Evolutionary conservation across 2,329 filamentous ascomycete genomes (phyloP), one percentile per base, ranked within the genome.

Genomic region (Grosmannia penicillata): DNA sequence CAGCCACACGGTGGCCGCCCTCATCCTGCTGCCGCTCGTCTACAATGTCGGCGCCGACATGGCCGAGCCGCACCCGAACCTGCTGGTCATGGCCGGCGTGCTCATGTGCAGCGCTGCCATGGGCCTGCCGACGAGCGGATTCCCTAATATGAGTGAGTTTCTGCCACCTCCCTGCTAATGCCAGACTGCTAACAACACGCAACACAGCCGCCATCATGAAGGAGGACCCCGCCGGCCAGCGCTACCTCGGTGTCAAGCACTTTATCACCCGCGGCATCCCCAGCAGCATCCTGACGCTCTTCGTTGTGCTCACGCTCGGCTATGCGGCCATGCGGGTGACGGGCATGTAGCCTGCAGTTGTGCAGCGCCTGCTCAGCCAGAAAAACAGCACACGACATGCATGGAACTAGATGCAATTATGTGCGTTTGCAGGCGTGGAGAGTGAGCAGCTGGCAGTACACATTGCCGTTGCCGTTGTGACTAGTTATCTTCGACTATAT

Each of bases 21-120:
- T 98, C 37, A 98, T 98, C 52, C 84, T 98, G 49, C 65, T 98
- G 19, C 91, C 91, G 1, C 71, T 98, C 2, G 87, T 98, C 2
- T 75, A 78, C 50, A 75, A 91, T 48, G 85, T 98, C 8, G 93
- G 91, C 15, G 68, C 74, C 43, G 70, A 66, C 36, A 94, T 98
- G 86, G 73, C 79, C 3, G 70, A 93, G 54, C 87, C 89, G 22
- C 86, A 93, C 55, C 89, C 91, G 8, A 96, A 96, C 57, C 61
- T 98, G 43, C 63, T 98, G 42, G 91, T 98, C 45, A 96, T 98
- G 89, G 83, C 78, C 0, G 79, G 82, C 39, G 89, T 93, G 10
- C 62, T 98, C 45, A 98, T 98, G 86, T 95, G 91, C 54, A 89
- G 81, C 47, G 87, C 87, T n/a, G 91, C 85, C 3, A 98, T 98